Evolutionary conservation across 352 stramenopile species (phyloP).

Genomic region (Phytopythium boreale): DNA sequence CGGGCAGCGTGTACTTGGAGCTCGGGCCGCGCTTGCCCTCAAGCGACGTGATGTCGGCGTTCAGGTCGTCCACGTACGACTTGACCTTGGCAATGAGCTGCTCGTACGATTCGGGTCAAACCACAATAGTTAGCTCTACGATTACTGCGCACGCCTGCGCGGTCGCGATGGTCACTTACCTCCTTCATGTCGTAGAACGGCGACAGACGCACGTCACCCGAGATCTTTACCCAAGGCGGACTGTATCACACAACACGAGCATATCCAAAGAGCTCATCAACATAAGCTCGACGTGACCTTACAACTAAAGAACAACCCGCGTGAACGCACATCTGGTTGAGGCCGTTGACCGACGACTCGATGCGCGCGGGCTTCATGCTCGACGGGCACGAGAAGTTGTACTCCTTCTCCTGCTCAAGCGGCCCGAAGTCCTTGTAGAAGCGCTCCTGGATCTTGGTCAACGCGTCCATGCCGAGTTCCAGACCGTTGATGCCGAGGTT

Average conservation of each 20-base stretch:
- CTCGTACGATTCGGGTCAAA: neutral
- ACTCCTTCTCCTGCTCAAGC: constrained; percentile 79
- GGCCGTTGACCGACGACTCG: constrained; percentile 69
- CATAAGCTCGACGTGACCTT: neutral
- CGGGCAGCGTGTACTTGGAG: constrained; percentile 90
- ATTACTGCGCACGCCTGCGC: too few species aligned
- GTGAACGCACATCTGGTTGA: constrained; percentile 76
- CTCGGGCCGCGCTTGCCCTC: constrained; percentile 81
- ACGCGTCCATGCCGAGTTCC: constrained; percentile 85
- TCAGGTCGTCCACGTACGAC: constrained; percentile 87
- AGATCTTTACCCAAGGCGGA: constrained; percentile 87
- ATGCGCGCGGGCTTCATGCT: constrained; percentile 89
- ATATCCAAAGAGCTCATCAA: neutral
- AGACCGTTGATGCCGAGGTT: constrained; percentile 90
- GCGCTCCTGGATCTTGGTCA: constrained; percentile 80
- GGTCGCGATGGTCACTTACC: constrained; percentile 16
- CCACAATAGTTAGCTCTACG: neutral
- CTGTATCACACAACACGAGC: constrained; percentile 22
- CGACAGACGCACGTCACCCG: constrained; percentile 88
- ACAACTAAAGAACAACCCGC: neutral
- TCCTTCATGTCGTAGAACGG: constrained; percentile 92
- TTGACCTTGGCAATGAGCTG: constrained; percentile 71
- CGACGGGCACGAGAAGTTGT: constrained; percentile 89
- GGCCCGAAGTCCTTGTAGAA: constrained; percentile 91
- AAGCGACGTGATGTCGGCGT: constrained; percentile 77